These are phyloP conservation scores for Stemphylium beticola DNA, from an alignment of 2,329 filamentous ascomycete species.

Conservation along the genomic window DNA sequence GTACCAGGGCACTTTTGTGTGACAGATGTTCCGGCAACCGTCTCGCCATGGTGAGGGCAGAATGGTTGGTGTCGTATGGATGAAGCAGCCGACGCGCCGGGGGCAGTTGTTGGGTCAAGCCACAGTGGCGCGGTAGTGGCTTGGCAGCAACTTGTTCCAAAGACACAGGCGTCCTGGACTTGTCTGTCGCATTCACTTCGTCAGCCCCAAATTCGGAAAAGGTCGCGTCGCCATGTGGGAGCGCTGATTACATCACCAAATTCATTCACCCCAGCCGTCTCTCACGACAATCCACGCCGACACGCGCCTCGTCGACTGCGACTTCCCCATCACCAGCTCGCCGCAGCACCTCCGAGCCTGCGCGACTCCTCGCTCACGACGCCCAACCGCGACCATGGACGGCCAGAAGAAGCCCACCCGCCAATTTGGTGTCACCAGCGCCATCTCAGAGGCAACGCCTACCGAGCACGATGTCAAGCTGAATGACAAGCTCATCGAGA, in stretches of 20 bases:
- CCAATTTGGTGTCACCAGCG: slow-evolving; percentile 77
- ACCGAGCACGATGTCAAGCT: slow-evolving; percentile 77
- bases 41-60: slow-evolving; percentile 13
- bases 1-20: slow-evolving; percentile 33
- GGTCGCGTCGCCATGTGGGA: slow-evolving; percentile 43
- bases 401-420: slow-evolving; percentile 32
- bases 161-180: slow-evolving; percentile 19
- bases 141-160: slow-evolving; percentile 25
- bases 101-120: not conserved
- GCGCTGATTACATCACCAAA: slow-evolving; percentile 21
- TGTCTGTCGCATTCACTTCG: slow-evolving; percentile 25
- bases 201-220: slow-evolving; percentile 13
- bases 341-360: slow-evolving; percentile 31
- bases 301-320: slow-evolving; percentile 23
- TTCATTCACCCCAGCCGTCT: slow-evolving; percentile 4
- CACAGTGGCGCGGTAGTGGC: slow-evolving; percentile 14
- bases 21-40: slow-evolving; percentile 29
- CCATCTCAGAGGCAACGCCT: slow-evolving; percentile 79
- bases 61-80: not conserved
- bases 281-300: slow-evolving; percentile 20
- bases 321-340: slow-evolving; percentile 21
- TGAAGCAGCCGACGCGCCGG: not conserved
- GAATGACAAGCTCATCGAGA: slow-evolving; percentile 79
- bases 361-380: slow-evolving; percentile 15
- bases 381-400: slow-evolving; percentile 35